phyloP scores from a whole-genome alignment of 306 rosid species.

The Canavalia ensiformis region DNA sequence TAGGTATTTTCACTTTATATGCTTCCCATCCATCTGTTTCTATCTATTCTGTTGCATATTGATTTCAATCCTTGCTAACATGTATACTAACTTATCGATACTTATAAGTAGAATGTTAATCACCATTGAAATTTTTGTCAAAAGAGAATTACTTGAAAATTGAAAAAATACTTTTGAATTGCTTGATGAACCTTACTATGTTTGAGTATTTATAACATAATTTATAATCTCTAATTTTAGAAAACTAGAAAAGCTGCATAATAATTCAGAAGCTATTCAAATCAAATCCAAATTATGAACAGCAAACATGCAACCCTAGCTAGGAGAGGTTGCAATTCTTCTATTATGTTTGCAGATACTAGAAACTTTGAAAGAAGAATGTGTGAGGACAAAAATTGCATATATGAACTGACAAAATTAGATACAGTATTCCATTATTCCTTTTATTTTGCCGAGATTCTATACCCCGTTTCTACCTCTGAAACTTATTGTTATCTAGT shows the following conservation, averaged over 20 bases:
- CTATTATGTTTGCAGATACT: background rate
- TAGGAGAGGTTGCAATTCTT: conserved; percentile 26
- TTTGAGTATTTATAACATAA: conserved; percentile 4
- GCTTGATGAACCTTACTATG: background rate
- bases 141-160: conserved; percentile 12
- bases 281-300: background rate
- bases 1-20: conserved; percentile 57
- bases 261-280: background rate
- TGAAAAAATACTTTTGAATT: conserved; percentile 9
- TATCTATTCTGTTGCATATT: background rate
- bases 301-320: background rate
- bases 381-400: background rate
- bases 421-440: background rate
- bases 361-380: background rate
- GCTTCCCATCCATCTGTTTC: background rate
- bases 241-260: conserved; percentile 29
- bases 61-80: conserved; percentile 12
- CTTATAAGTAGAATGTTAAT: conserved; percentile 32
- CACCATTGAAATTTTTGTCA: conserved; percentile 14
- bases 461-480: background rate
- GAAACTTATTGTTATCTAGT: background rate
- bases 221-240: conserved; percentile 23
- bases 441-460: conserved; percentile 12
- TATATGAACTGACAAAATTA: background rate
- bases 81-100: conserved; percentile 3